Base-by-base conservation (phyloP, 805 yeast species). In the Myxozyma melibiosi region DNA sequence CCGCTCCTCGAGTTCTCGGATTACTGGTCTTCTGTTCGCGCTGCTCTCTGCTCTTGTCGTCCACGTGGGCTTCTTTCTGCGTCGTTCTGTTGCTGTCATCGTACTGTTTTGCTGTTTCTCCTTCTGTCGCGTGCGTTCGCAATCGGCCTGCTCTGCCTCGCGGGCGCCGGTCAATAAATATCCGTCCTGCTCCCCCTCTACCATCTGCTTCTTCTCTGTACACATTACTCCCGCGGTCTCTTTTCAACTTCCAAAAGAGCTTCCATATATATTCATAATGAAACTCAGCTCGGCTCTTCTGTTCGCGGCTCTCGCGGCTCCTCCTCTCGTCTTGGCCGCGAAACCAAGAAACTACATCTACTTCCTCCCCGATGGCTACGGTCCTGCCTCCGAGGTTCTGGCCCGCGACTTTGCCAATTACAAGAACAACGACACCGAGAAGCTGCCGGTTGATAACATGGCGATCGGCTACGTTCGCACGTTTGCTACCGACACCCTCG, bases 391-490 rank as follows among this genome's bases (percentile, higher is more conserved):
- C 11, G 61, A 61, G 50, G 45, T 57, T n/a, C 53, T 62, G 34
- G 64, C 62, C 25, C 58, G 65, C 24, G 61, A 56, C 22, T 62
- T 48, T 30, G 53, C 56, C 30, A 53, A 51, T 34, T 61, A 44
- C 50, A 50, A 50, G 50, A 38, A 50, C 35, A 52, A 57, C 42
- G 40, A 41, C 33, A 47, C 59, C 18, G 28, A 38, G 48, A 58
- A 16, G 4, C 76, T 88, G 53, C 71, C 80, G 2, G 71, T 78
- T 42, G 80, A 81, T 63, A 86, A 85, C 64, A 71, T 81, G 18
- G 76, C 90, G 45, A 80, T 90, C 51, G 98, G 98, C 27, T 79
- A 87, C 24, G 86, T 95, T 7, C 80, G 97, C 65, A 91, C 98
- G 0, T 78, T 90, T 60, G 87, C 96, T 16, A 81, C 83, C 25